Percentiles rank a stretch among this genome's conserved stretches.
Evolutionary conservation across 805 yeast species (phyloP).

Genomic region (Candida dajiaensis): DNA sequence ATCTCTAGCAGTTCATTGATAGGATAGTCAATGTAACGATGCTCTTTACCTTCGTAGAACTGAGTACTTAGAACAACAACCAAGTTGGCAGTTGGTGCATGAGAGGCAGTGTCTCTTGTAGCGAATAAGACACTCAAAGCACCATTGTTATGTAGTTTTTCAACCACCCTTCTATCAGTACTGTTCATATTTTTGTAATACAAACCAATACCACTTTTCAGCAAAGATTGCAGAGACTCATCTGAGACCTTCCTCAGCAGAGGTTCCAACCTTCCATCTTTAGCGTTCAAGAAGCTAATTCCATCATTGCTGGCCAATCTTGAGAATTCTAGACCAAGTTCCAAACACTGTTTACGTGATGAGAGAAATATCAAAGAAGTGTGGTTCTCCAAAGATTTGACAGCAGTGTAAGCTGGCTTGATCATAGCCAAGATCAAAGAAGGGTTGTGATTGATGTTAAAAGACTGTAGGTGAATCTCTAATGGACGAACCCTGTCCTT

Average conservation of each 20-base stretch:
- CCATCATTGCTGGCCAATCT: slow-evolving; percentile 33
- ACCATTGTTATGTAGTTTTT: slow-evolving; percentile 43
- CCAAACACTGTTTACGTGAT: slow-evolving; percentile 46
- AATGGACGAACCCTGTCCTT: slow-evolving; percentile 50
- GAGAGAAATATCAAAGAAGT: slow-evolving; percentile 53
- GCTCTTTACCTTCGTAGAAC: slow-evolving; percentile 66
- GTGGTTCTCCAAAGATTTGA: slow-evolving; percentile 27
- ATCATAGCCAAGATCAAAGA: slow-evolving; percentile 47
- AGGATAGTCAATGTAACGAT: slow-evolving; percentile 62
- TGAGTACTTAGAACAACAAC: slow-evolving; percentile 70
- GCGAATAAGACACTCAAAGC: slow-evolving; percentile 54
- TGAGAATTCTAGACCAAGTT: slow-evolving; percentile 41
- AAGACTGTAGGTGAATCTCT: slow-evolving; percentile 49
- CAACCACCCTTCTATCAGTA: slow-evolving; percentile 50
- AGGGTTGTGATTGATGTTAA: slow-evolving; percentile 42
- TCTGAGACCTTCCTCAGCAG: slow-evolving; percentile 44
- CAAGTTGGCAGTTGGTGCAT: slow-evolving; percentile 44
- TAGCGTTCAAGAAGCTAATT: slow-evolving; percentile 35
- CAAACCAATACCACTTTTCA: slow-evolving; percentile 60
- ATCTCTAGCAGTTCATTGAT: slow-evolving; percentile 60
- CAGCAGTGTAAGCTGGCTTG: slow-evolving; percentile 40
- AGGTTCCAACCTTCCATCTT: slow-evolving; percentile 31
- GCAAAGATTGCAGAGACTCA: slow-evolving; percentile 32
- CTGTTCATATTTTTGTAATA: slow-evolving; percentile 51
- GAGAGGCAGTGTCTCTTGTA: slow-evolving; percentile 48